These are phyloP conservation scores for Kurtzmaniella quercitrusa DNA, from an alignment of 1,139 yeast genomes.

Conservation along the genomic window DNA sequence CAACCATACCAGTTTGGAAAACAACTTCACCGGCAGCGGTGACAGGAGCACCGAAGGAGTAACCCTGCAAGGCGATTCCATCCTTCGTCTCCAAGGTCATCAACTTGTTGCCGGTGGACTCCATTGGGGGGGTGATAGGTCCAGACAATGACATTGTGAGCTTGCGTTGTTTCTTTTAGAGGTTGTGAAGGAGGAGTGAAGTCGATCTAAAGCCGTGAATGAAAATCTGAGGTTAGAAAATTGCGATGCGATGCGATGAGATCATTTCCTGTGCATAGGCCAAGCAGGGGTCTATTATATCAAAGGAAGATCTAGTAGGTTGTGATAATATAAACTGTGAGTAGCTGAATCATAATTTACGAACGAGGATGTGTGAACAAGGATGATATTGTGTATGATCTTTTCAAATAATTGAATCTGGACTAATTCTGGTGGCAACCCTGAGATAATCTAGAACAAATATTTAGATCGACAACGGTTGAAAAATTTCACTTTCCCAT, in stretches of 20 bases:
- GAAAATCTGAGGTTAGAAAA: conserved; percentile 1
- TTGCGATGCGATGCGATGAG: not conserved
- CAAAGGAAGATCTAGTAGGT: not conserved
- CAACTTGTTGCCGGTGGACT: conserved; percentile 73
- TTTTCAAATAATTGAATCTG: too few relatives aligned
- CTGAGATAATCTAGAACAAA: too few relatives aligned
- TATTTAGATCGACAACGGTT: too few relatives aligned
- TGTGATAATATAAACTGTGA: too few relatives aligned
- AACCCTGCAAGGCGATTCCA: conserved; percentile 89
- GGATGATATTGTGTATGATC: too few relatives aligned
- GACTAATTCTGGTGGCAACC: too few relatives aligned
- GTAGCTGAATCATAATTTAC: too few relatives aligned
- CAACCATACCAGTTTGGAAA: conserved; percentile 99
- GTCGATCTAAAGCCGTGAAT: conserved; percentile 1
- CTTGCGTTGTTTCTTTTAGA: not conserved
- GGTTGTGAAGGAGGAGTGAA: not conserved
- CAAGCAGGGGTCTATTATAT: not conserved
- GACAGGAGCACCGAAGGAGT: conserved; percentile 92
- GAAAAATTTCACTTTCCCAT: not conserved
- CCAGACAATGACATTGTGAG: conserved; percentile 33
- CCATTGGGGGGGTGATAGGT: conserved; percentile 89
- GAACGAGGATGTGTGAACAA: too few relatives aligned
- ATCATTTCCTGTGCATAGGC: not conserved
- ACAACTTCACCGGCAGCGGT: conserved; percentile 96
- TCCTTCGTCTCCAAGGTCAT: conserved; percentile 90